Base-by-base conservation (phyloP, 495 filamentous ascomycete genomes). In the Haplographium delicatum region DNA sequence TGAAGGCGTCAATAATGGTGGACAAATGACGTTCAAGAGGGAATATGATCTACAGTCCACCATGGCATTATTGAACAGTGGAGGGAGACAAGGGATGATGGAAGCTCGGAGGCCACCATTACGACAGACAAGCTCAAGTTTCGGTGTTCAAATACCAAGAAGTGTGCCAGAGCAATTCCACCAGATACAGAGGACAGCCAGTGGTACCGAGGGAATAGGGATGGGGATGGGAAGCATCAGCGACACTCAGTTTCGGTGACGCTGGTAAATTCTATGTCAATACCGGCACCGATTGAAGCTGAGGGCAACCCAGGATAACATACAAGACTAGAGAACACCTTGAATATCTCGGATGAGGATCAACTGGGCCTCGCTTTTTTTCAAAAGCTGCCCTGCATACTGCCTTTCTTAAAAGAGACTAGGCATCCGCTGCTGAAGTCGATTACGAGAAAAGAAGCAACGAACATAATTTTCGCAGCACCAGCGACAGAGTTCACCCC, bases 121-220 rank as follows among this genome's bases (percentile, higher is more conserved):
- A 22, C 18, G 56, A 42, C 60, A 59, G 34, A 34, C 23, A 5
- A 51, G 51, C 34, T 41, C 39, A 1, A 45, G 50, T 19, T 51
- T 31, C 10, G 54, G 44, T 33, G 50, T 48, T 4, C 28, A 54
- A 15, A 56, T 62, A 10, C 60, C 60, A n/a, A 42, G 60, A 30
- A 62, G 60, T 50, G 47, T 62, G 8, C 60, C 60, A 0, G 60
- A 52, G 18, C 41, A 51, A 13, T 59, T 39, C 13, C 31, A 51
- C 24, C 47, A 57, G 9, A 18, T 51, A 24, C 33, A 47, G 25
- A 33, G 47, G 13, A n/a, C 26, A 35, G 43, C 31, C 30, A 51
- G 40, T 37, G 23, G 24, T 30, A 34, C 18, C 11, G 47, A 40
- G 16, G 53, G n/a, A 39, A 45, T n/a, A 23, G 34, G 37, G 48